phyloP scores from a whole-genome alignment of 2,329 filamentous ascomycete genomes.

The Fusarium denticulatum region DNA sequence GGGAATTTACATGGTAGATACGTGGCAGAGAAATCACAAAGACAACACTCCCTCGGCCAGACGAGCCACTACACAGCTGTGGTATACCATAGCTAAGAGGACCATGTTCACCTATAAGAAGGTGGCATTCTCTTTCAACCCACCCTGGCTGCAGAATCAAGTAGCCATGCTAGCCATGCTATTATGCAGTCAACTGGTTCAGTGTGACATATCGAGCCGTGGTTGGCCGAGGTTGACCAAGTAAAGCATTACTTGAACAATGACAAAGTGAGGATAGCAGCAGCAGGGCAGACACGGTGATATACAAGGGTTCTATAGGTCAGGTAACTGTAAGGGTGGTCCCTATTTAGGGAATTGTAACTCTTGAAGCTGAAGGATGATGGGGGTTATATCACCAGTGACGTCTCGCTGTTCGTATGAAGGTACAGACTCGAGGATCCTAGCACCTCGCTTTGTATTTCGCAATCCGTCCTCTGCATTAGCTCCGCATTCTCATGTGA shows the following conservation, averaged over 20 bases:
- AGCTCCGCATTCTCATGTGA: background rate
- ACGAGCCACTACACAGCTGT: background rate
- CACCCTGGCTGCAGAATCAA: background rate
- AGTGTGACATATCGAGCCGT: background rate
- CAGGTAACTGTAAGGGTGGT: background rate
- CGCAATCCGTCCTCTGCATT: background rate
- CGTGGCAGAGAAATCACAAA: background rate
- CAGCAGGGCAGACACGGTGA: background rate
- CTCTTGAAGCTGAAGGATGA: background rate
- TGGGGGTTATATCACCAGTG: background rate
- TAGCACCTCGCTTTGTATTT: constrained; percentile 3
- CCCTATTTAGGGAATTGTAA: background rate
- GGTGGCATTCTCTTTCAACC: background rate
- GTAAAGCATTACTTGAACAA: background rate
- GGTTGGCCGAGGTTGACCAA: background rate
- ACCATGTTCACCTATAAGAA: background rate
- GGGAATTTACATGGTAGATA: background rate
- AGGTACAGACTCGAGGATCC: background rate
- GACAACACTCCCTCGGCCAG: background rate
- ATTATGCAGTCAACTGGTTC: background rate
- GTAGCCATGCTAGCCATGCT: background rate
- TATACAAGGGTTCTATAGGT: background rate
- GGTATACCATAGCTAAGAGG: background rate
- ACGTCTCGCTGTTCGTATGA: background rate
- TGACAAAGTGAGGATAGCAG: background rate